Percentiles rank a stretch among this genome's conserved stretches.
These are phyloP conservation scores for Aschersonia sp. DNA, from an alignment of 2,329 filamentous ascomycete species.

Conservation along the genomic window DNA sequence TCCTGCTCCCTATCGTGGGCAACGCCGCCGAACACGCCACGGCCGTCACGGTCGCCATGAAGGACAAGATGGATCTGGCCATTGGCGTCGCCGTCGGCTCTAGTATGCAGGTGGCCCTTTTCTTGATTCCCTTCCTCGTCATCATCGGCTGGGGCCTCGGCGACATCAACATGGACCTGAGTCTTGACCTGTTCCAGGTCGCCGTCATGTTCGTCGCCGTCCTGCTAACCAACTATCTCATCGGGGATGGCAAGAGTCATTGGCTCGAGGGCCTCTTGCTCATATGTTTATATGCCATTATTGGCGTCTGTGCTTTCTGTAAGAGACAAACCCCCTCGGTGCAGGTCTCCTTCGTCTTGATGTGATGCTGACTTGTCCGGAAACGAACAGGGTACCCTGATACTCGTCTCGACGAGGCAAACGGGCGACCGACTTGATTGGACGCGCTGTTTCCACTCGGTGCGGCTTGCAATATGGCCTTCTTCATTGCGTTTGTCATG, in stretches of 20 bases:
- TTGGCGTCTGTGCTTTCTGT: conserved; percentile 54
- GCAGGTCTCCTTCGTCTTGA: too few relatives aligned
- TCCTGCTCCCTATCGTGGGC: conserved; percentile 70
- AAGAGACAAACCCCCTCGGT: conserved; percentile 16
- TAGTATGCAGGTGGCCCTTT: conserved; percentile 69
- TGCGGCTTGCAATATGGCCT: background rate
- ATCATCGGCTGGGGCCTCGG: conserved; percentile 67
- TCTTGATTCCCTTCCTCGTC: conserved; percentile 63
- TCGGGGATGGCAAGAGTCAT: conserved; percentile 70
- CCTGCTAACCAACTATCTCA: conserved; percentile 74
- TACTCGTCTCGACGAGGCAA: conserved; percentile 2
- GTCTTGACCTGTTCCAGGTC: conserved; percentile 82
- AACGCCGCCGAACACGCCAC: conserved; percentile 75
- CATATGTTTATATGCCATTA: conserved; percentile 67
- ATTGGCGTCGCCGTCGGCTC: conserved; percentile 71
- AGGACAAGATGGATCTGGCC: conserved; percentile 76
- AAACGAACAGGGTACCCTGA: conserved; percentile 5
- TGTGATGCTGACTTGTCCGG: background rate
- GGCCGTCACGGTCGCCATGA: conserved; percentile 63
- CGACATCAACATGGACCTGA: conserved; percentile 60
- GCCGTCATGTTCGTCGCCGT: conserved; percentile 73
- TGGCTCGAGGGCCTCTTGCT: conserved; percentile 68
- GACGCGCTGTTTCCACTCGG: too few relatives aligned
- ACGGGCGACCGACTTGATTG: background rate
- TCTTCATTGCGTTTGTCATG: background rate